A percentile compares a stretch with the other conserved stretches of the same genome.
Evolutionary conservation across 345 rosid species (phyloP).

Genomic region (Ceriops tagal): DNA sequence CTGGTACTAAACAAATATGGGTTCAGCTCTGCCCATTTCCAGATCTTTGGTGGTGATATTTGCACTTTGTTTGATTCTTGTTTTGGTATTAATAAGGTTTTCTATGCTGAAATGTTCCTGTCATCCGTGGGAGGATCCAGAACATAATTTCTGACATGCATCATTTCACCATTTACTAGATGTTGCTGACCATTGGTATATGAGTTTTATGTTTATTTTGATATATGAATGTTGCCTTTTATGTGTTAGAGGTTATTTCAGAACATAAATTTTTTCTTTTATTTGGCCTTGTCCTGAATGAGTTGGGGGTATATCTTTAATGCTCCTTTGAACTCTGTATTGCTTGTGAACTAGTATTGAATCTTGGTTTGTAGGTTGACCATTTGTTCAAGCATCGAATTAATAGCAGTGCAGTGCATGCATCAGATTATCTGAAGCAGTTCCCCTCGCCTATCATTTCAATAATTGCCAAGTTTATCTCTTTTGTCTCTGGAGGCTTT

Average conservation of each 20-base stretch:
- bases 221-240: constrained; percentile 1
- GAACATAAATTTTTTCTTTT: not conserved
- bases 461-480: constrained; percentile 82
- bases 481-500: constrained; percentile 96
- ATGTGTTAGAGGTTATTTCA: not conserved
- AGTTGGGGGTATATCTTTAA: not conserved
- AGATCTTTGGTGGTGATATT: not conserved
- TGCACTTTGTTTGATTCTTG: not conserved
- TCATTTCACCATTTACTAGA: not conserved
- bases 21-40: constrained; percentile 3
- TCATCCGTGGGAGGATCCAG: not conserved
- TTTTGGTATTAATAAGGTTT: not conserved
- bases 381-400: constrained; percentile 98
- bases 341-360: not conserved
- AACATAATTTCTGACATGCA: not conserved
- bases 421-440: constrained; percentile 85
- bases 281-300: not conserved
- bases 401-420: constrained; percentile 73
- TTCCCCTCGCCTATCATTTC: constrained; percentile 92
- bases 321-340: not conserved
- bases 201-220: not conserved
- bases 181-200: not conserved
- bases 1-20: not conserved
- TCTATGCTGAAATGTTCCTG: no score
- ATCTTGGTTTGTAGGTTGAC: constrained; percentile 60